phyloP scores from a whole-genome alignment of 139 green algal genomes.

The Chlorella sp. region DNA sequence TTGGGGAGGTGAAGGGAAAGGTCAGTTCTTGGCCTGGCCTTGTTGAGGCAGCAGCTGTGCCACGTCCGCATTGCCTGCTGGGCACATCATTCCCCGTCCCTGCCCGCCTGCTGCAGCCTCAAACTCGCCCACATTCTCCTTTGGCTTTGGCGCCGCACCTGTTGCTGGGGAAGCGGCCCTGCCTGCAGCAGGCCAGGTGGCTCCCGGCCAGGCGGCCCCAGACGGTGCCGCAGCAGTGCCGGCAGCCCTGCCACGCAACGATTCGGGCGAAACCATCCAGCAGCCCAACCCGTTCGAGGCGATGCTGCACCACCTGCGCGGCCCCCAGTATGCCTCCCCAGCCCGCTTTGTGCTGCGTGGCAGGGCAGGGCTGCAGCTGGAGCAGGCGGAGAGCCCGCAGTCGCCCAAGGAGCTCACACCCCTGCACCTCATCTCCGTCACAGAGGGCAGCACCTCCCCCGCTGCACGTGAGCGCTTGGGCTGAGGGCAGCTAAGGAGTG shows the following conservation, averaged over 20 bases:
- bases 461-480: neutral
- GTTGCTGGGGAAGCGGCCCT: neutral
- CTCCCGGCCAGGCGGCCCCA: neutral
- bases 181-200: neutral
- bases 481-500: too few relatives aligned
- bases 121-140: slow-evolving; percentile 7
- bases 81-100: neutral
- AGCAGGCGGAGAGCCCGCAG: slow-evolving; percentile 31
- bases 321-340: slow-evolving; percentile 25
- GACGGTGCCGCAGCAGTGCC: neutral
- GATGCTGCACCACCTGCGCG: slow-evolving; percentile 44
- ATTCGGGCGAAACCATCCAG: slow-evolving; percentile 38
- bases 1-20: neutral
- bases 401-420: slow-evolving; percentile 45
- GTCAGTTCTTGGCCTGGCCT: neutral
- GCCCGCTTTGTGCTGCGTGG: neutral
- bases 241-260: neutral
- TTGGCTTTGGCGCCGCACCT: neutral
- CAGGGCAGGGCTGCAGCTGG: too few relatives aligned
- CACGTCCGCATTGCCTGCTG: too few relatives aligned
- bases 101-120: slow-evolving; percentile 2
- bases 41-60: neutral
- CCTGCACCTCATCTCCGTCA: slow-evolving; percentile 44
- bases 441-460: neutral
- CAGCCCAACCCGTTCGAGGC: slow-evolving; percentile 39